Percentiles rank a stretch among this genome's conserved stretches.
phyloP scores from a whole-genome alignment of 108 stramenopile species.

The Skeletonema potamos region DNA sequence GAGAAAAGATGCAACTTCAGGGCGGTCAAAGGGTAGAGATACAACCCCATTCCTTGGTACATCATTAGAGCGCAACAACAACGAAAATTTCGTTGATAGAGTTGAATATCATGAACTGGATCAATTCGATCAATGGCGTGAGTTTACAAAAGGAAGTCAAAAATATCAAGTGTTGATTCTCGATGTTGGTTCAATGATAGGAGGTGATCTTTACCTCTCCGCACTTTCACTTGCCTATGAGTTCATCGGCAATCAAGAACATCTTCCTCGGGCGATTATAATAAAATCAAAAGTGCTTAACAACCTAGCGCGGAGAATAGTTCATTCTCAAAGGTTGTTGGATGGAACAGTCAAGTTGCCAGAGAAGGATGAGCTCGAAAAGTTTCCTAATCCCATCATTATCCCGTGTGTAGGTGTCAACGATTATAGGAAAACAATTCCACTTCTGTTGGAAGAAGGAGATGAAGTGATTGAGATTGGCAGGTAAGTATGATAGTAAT shows the following conservation, averaged over 20 bases:
- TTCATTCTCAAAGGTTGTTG: slow-evolving; percentile 18
- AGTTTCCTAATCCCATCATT: slow-evolving; percentile 7
- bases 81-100: slow-evolving; percentile 18
- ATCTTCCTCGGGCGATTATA: slow-evolving; percentile 1
- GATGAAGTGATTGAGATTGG: slow-evolving; percentile 55
- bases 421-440: slow-evolving; percentile 52
- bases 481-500: slow-evolving; percentile 10
- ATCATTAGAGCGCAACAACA: slow-evolving; percentile 8
- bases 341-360: not conserved
- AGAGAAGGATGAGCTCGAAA: not conserved
- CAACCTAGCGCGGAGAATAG: slow-evolving; percentile 19
- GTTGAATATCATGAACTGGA: slow-evolving; percentile 9
- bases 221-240: slow-evolving; percentile 28
- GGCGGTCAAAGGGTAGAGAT: not conserved
- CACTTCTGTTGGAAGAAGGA: slow-evolving; percentile 12
- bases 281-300: slow-evolving; percentile 46
- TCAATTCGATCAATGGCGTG: slow-evolving; percentile 37
- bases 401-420: slow-evolving; percentile 49
- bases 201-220: slow-evolving; percentile 52
- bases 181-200: slow-evolving; percentile 45
- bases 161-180: slow-evolving; percentile 46
- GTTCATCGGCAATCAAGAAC: not conserved
- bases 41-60: not conserved
- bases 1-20: slow-evolving; percentile 36
- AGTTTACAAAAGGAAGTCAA: slow-evolving; percentile 20